Conservation (phyloP, 176 grass and related monocot genomes). For the Phyllostachys edulis region DNA sequence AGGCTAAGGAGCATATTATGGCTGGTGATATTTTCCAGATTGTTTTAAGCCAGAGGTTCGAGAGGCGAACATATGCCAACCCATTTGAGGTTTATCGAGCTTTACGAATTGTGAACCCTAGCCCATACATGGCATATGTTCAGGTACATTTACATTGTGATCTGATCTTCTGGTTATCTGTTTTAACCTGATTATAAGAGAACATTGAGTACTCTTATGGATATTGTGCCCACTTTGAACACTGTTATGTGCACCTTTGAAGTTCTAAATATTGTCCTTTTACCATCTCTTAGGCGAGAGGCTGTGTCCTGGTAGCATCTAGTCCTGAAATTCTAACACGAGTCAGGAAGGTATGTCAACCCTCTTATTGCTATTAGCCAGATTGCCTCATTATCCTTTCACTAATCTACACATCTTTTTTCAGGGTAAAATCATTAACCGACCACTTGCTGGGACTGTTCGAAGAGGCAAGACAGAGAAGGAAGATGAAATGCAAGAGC, state of each 20-base stretch:
- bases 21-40: constrained; percentile 88
- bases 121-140: constrained; percentile 77
- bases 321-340: constrained; percentile 93
- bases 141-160: constrained; percentile 47
- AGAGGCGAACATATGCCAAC: constrained; percentile 76
- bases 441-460: constrained; percentile 85
- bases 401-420: background rate
- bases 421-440: constrained; percentile 72
- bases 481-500: constrained; percentile 65
- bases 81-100: constrained; percentile 83
- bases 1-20: constrained; percentile 84
- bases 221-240: background rate
- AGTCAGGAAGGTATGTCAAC: constrained; percentile 56
- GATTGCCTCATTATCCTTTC: constrained; percentile 18
- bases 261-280: constrained; percentile 11
- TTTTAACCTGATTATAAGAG: constrained; percentile 3
- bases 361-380: background rate
- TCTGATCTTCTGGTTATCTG: background rate
- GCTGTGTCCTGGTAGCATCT: constrained; percentile 79
- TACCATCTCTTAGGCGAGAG: constrained; percentile 61
- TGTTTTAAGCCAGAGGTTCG: constrained; percentile 84
- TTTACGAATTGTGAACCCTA: constrained; percentile 81
- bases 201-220: background rate
- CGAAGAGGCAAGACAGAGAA: constrained; percentile 71
- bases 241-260: background rate